Evolutionary conservation across 805 yeast genomes (phyloP).

Genomic region (Wickerhamiella qilinensis): DNA sequence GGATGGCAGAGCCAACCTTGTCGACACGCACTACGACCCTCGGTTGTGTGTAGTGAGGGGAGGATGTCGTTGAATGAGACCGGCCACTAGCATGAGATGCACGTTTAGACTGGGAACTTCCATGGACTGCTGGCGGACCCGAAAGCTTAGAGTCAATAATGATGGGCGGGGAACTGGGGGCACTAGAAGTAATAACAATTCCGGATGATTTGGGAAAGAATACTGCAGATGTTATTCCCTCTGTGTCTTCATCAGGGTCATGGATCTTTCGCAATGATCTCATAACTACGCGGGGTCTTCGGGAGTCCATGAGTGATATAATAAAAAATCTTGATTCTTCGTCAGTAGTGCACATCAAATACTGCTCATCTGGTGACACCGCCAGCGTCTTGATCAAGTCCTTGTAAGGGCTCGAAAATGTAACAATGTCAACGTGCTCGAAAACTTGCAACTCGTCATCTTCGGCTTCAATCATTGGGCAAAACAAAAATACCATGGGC

Average conservation of each 20-base stretch:
- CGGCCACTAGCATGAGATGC: conserved; percentile 1
- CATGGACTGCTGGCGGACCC: too few relatives aligned
- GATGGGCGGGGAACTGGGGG: conserved; percentile 51
- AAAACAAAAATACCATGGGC: conserved; percentile 54
- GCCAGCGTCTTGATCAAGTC: conserved; percentile 67
- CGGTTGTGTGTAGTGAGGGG: conserved; percentile 38
- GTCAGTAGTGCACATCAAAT: conserved; percentile 59
- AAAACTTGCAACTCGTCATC: conserved; percentile 9
- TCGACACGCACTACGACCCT: conserved; percentile 45
- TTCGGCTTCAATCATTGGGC: conserved; percentile 11
- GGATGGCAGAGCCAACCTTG: conserved; percentile 70
- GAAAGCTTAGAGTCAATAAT: conserved; percentile 44
- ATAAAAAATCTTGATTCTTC: conserved; percentile 68
- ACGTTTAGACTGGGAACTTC: conserved; percentile 1
- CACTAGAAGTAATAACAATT: conserved; percentile 38
- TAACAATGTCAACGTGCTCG: conserved; percentile 38
- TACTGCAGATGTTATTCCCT: conserved; percentile 71
- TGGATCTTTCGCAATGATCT: conserved; percentile 48
- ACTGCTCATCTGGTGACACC: conserved; percentile 56
- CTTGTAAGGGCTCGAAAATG: conserved; percentile 68
- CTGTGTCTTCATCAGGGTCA: conserved; percentile 58
- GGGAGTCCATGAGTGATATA: conserved; percentile 46
- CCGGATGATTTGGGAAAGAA: conserved; percentile 49
- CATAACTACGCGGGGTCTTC: conserved; percentile 51
- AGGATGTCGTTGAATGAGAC: conserved; percentile 8